Percentiles rank a stretch among this genome's conserved stretches.
Conservation (phyloP, 1,284 basidiomycete genomes). For the Microstroma glucosiphilum region DNA sequence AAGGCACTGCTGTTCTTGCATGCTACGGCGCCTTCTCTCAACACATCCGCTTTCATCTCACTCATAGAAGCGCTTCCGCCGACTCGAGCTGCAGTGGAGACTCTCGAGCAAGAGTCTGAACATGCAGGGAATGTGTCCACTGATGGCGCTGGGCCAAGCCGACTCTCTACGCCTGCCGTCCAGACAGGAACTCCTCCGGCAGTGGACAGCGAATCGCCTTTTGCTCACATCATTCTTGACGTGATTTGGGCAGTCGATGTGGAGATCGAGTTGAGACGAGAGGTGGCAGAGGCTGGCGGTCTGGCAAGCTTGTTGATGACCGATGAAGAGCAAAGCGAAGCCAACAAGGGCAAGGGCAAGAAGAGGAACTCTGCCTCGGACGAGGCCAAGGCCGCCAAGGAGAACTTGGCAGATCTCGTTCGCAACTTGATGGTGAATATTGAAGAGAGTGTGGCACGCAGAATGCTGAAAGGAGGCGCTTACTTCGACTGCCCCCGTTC, state of each 20-base stretch:
- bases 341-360: constrained; percentile 2
- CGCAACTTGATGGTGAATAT: constrained; percentile 15
- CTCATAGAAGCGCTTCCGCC: background rate
- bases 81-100: background rate
- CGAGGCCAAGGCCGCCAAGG: background rate
- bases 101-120: background rate
- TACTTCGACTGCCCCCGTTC: background rate
- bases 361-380: background rate
- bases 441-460: background rate
- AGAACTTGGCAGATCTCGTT: constrained; percentile 10
- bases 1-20: background rate
- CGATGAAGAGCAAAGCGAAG: background rate
- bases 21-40: background rate
- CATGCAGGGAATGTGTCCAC: background rate
- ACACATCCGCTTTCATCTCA: background rate
- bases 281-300: constrained; percentile 9
- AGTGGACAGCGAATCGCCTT: background rate
- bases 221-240: constrained; percentile 20
- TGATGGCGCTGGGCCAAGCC: background rate
- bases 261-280: constrained; percentile 38
- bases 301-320: constrained; percentile 4
- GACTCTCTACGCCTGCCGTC: background rate
- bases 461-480: background rate
- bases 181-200: background rate
- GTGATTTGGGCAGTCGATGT: constrained; percentile 38